Percentiles rank a stretch among this genome's conserved stretches.
These are phyloP conservation scores for Sugiyamaella floridensis DNA, from an alignment of 805 yeast species.

Conservation along the genomic window DNA sequence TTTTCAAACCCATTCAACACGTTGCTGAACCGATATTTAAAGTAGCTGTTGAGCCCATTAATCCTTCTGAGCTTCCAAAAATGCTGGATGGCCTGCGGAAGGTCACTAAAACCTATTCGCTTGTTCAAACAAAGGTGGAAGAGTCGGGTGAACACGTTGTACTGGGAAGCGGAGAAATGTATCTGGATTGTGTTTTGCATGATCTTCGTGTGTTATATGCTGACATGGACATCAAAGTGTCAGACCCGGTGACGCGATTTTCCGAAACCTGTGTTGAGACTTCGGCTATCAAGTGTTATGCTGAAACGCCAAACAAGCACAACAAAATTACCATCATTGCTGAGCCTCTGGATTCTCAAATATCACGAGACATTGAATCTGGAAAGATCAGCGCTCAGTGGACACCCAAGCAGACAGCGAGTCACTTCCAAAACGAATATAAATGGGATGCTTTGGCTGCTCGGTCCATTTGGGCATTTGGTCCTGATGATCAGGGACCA, in stretches of 20 bases:
- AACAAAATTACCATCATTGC: constrained; percentile 63
- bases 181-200: constrained; percentile 73
- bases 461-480: constrained; percentile 73
- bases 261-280: constrained; percentile 66
- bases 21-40: constrained; percentile 59
- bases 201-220: constrained; percentile 63
- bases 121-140: constrained; percentile 64
- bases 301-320: constrained; percentile 47
- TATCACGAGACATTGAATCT: constrained; percentile 50
- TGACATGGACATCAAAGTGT: constrained; percentile 65
- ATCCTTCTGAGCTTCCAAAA: constrained; percentile 71
- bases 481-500: constrained; percentile 50
- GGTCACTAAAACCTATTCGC: constrained; percentile 56
- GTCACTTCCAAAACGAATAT: constrained; percentile 48
- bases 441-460: constrained; percentile 83
- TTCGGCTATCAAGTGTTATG: constrained; percentile 62
- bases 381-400: constrained; percentile 35
- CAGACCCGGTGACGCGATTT: constrained; percentile 77
- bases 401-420: constrained; percentile 43
- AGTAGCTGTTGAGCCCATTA: constrained; percentile 73
- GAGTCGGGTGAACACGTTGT: constrained; percentile 84
- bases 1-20: constrained; percentile 40
- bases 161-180: constrained; percentile 79
- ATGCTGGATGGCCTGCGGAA: constrained; percentile 63
- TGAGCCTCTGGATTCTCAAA: constrained; percentile 56